A percentile compares a stretch with the other conserved stretches of the same genome.
Conservation (phyloP, 345 rosid species). For the Dipteronia dyeriana region DNA sequence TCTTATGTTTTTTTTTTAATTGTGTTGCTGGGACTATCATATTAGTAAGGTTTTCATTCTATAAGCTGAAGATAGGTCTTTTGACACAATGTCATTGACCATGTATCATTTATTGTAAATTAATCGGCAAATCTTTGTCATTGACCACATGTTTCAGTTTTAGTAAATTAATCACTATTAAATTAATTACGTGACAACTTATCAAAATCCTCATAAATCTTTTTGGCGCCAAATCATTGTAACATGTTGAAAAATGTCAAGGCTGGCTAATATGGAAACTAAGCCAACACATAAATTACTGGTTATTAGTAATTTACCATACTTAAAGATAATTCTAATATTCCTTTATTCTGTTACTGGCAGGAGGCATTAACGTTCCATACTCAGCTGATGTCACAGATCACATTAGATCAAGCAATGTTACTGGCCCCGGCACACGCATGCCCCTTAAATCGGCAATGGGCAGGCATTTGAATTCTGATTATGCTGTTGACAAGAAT, state of each 20-base stretch:
- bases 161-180: neutral
- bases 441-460: constrained; percentile 58
- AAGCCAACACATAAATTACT: neutral
- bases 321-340: neutral
- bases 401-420: constrained; percentile 41
- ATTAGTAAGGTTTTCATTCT: too few species aligned
- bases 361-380: constrained; percentile 59
- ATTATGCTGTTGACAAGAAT: constrained; percentile 56
- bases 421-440: constrained; percentile 49
- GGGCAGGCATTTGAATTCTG: constrained; percentile 57
- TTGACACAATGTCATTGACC: too few species aligned
- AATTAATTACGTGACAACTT: neutral
- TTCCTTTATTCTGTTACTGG: constrained; percentile 20
- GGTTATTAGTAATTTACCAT: neutral
- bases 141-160: neutral
- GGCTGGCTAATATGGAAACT: neutral
- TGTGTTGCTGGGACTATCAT: too few species aligned
- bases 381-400: constrained; percentile 52
- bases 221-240: neutral
- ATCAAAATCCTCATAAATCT: neutral
- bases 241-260: neutral
- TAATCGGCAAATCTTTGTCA: too few species aligned
- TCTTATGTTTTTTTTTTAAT: too few species aligned
- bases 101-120: too few species aligned
- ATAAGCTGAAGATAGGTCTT: too few species aligned